Evolutionary conservation across 1,139 yeast genomes (phyloP), one percentile per base, ranked within the genome.

Genomic region (Debaryomyces coudertii): DNA sequence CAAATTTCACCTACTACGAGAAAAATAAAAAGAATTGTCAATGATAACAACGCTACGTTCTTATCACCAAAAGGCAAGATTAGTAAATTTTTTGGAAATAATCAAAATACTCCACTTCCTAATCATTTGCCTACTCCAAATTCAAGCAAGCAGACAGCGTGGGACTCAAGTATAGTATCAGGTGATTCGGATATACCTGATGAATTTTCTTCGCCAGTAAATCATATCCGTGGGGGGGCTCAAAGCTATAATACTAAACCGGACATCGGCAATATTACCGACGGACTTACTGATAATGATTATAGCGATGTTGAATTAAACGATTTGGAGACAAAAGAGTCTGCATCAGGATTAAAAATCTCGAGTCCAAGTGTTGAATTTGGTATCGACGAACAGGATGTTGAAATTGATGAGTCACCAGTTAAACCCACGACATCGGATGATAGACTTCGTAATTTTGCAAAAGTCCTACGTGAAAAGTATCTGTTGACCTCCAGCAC

Each of bases 351-450:
- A 36, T 12, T 23, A 15, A 39, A 23, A 8, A 14, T 28, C 22
- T 8, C 42, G 28, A 36, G 42, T 25, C 16, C 34, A 7, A 24
- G 31, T 16, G 16, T 29, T 20, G 49, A 47, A 36, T 52, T 57
- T 43, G 64, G 57, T 8, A 44, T 63, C 22, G 64, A 63, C 31
- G 62, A 58, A n/a, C 62, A 61, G n/a, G 74, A 69, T 27, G 76
- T 70, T 40, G 76, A 69, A 34, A 63, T 74, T 16, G 78, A 73
- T 40, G 79, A 74, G 48, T 73, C 78, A 1, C 79, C 79, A 2
- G 61, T 71, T 4, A 71, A 69, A 35, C 20, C 41, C 1, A 48
- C 43, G 15, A 20, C 39, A 20, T 7, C 27, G 9, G 20, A 12
- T 7, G 40, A 39, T 5, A 49, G 47, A 12, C 37, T 53, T 12